Evolutionary conservation across 2,329 filamentous ascomycete species (phyloP), one percentile per base, ranked within the genome.

Genomic region (Hymenoscyphus infarciens): DNA sequence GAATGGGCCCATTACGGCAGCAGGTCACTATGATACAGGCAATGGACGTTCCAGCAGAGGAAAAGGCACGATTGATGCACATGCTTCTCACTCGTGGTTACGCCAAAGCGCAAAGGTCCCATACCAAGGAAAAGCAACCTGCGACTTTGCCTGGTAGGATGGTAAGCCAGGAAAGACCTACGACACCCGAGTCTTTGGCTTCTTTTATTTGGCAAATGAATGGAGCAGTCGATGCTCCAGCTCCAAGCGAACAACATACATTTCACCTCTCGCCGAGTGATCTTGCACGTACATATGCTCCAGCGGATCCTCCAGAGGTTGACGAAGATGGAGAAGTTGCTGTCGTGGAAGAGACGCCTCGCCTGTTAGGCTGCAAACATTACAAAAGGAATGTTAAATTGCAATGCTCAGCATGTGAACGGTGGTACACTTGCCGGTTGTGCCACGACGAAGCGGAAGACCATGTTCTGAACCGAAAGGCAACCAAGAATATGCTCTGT

Each of bases 331-430:
- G 76, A 35, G 75, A 76, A 27, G 68, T 73, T 16, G 22, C 25
- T 27, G 67, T 63, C 56, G 64, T 63, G 56, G 63, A 68, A 45
- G 69, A 72, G 19, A 57, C 63, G 13, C 57, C 54, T 45, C 79
- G 77, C 2, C 78, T 81, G 33, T 77, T 97, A 5, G 95, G 95
- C 0, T 99, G 95, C 75, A 82, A 88, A 70, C 95, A 99, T 77
- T 99, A 99, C 75, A 91, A 91, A 73, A 87, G 95, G 67, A 98
- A 98, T 70, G 92, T 99, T 70, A 98, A 98, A 76, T 80, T 98
- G 38, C 93, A 99, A 77, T 99, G 95, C 75, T 91, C 86, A 68
- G 88, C 90, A 29, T 99, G 95, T 77, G 85, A 88, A 70, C 88
- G 85, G 71, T 99, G 95, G 95, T 96, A 97, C 73, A 91, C 94